Conservation (phyloP, 2,329 filamentous ascomycete genomes). For the Proliferodiscus dingleyae region DNA sequence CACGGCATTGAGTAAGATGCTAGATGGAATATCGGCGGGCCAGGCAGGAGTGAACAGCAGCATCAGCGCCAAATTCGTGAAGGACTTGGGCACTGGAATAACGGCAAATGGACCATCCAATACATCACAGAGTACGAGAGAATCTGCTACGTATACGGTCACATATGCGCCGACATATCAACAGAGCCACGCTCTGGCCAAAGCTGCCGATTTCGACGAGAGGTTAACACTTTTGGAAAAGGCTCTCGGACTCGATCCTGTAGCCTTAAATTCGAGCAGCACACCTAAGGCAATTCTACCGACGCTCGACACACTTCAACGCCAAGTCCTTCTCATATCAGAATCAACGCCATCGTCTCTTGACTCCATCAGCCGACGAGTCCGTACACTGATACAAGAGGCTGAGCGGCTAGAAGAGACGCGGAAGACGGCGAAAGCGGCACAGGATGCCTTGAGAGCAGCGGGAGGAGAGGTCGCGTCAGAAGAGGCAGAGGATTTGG, state of each 20-base stretch:
- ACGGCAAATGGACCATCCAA: constrained; percentile 25
- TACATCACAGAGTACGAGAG: constrained; percentile 18
- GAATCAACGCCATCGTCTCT: constrained; percentile 68
- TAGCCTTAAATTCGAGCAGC: constrained; percentile 53
- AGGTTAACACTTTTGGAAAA: constrained; percentile 76
- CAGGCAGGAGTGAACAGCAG: constrained; percentile 13
- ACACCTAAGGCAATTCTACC: constrained; percentile 69
- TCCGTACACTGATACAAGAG: constrained; percentile 66
- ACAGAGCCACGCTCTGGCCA: constrained; percentile 66
- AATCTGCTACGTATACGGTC: constrained; percentile 54
- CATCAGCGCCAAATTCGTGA: constrained; percentile 25
- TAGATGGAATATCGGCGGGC: constrained; percentile 58
- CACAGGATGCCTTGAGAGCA: constrained; percentile 52
- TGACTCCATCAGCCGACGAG: constrained; percentile 65
- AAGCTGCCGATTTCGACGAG: constrained; percentile 82
- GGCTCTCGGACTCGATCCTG: constrained; percentile 71
- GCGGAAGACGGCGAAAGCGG: constrained; percentile 55
- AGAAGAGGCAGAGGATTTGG: constrained; percentile 51
- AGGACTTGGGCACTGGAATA: constrained; percentile 27
- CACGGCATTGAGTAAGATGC: constrained; percentile 62
- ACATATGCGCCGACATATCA: constrained; percentile 62
- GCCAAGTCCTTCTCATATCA: constrained; percentile 71
- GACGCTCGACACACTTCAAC: constrained; percentile 73
- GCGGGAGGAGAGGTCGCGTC: constrained; percentile 33
- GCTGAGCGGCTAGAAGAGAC: constrained; percentile 67